Evolutionary conservation across 345 rosid genomes (phyloP).

Genomic region (Populus davidiana): DNA sequence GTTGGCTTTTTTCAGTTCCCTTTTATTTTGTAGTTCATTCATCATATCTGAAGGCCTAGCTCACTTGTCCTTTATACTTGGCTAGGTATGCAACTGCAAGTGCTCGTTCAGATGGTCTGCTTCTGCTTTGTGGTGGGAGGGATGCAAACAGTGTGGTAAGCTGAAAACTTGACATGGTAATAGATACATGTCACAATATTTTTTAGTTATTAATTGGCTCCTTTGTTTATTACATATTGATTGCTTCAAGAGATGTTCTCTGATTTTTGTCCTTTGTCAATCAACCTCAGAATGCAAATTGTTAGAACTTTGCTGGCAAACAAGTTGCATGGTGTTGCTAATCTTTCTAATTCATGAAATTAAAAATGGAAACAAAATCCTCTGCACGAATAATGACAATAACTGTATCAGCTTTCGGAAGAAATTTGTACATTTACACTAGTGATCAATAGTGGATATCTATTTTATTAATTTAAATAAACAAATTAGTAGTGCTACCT

Average conservation of each 20-base stretch:
- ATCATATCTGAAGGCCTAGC: conserved; percentile 1
- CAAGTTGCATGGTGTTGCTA: background rate
- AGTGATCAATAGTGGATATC: background rate
- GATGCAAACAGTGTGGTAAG: conserved; percentile 96
- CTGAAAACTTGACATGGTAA: conserved; percentile 1
- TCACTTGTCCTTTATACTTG: conserved; percentile 13
- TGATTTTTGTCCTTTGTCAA: background rate
- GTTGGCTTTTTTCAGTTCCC: background rate
- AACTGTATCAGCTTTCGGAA: background rate
- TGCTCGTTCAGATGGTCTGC: conserved; percentile 99
- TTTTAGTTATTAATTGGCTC: background rate
- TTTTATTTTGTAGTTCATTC: background rate
- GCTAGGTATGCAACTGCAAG: conserved; percentile 99
- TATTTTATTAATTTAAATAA: background rate
- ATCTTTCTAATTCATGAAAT: background rate
- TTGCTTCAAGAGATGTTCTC: background rate
- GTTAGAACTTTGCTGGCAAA: background rate
- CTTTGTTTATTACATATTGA: background rate
- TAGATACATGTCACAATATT: background rate
- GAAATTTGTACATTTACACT: background rate
- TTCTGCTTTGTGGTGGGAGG: conserved; percentile 97
- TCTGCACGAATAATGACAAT: background rate
- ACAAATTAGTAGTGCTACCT: background rate
- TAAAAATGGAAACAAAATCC: background rate
- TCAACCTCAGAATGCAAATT: background rate